phyloP scores from a whole-genome alignment of 169 alveolate genomes.

The Plasmodium reichenowi region DNA sequence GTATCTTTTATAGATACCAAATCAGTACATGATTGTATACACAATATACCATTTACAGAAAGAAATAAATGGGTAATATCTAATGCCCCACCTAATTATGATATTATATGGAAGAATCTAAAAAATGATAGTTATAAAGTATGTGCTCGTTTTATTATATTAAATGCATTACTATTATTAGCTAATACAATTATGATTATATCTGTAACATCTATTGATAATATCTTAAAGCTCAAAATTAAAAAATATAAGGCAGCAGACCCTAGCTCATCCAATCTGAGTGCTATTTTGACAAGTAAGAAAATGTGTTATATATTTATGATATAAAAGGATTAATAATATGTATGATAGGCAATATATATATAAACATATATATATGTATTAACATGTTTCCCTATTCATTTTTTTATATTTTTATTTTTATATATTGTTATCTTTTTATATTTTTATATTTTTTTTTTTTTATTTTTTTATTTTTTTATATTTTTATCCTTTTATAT shows the following conservation, averaged over 20 bases:
- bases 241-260: conserved; percentile 35
- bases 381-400: background rate
- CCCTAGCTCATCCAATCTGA: conserved; percentile 39
- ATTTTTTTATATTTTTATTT: no score
- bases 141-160: conserved; percentile 54
- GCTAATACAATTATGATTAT: conserved; percentile 60
- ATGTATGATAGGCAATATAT: background rate
- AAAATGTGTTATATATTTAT: background rate
- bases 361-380: background rate
- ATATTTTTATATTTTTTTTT: background rate
- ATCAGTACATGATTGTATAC: conserved; percentile 74
- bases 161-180: conserved; percentile 45
- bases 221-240: conserved; percentile 29
- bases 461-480: background rate
- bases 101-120: conserved; percentile 61
- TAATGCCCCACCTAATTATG: conserved; percentile 73
- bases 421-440: background rate
- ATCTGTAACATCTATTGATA: conserved; percentile 59
- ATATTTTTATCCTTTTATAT: background rate
- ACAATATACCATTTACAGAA: conserved; percentile 60
- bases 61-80: conserved; percentile 72
- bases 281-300: conserved; percentile 38
- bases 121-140: conserved; percentile 60
- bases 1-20: conserved; percentile 72
- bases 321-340: background rate